Evolutionary conservation across 345 rosid genomes (phyloP), one percentile per base, ranked within the genome.

Genomic region (Brassica cretica): DNA sequence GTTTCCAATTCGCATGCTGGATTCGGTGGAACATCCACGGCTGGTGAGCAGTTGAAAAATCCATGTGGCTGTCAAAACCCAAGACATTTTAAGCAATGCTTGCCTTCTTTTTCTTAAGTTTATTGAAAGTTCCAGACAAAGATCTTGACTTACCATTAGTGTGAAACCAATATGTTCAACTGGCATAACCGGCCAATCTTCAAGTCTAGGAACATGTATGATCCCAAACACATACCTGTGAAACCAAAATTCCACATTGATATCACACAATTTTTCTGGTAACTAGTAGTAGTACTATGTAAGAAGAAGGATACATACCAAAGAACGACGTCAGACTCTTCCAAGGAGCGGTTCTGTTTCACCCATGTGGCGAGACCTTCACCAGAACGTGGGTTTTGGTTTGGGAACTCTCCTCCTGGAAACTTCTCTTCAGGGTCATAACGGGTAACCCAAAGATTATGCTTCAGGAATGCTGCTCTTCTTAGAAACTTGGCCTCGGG

Each of bases 131-230:
- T 16, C 25, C 5, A 24, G 62, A 15, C 16, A 37, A 7, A 72
- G 24, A 37, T 46, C 37, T 25, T 14, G 55, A 37, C 70, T 72
- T 87, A 93, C 97, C 98, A 87, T 82, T n/a, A 93, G 92, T 71
- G 83, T 87, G 81, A 93, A 93, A 68, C 98, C 98, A 46, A 91
- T 84, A 75, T 74, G 92, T 74, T 93, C 98, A 30, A 87, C 95
- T 0, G 97, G 97, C 98, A 91, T 91, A 70, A 90, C 95, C 0
- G 97, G 97, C 98, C 97, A 93, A 79, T 93, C 97, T 87, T 93
- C 97, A 82, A 93, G 82, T 72, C 98, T 86, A 55, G 98, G 97
- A 27, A 93, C 91, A 75, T 90, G 97, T 14, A 88, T 93, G 76
- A 91, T 80, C 71, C 98, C 98, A 87, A 93, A 93, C 21, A 93